Conservation (phyloP, 495 filamentous ascomycete genomes). For the Penicillium odoratum region DNA sequence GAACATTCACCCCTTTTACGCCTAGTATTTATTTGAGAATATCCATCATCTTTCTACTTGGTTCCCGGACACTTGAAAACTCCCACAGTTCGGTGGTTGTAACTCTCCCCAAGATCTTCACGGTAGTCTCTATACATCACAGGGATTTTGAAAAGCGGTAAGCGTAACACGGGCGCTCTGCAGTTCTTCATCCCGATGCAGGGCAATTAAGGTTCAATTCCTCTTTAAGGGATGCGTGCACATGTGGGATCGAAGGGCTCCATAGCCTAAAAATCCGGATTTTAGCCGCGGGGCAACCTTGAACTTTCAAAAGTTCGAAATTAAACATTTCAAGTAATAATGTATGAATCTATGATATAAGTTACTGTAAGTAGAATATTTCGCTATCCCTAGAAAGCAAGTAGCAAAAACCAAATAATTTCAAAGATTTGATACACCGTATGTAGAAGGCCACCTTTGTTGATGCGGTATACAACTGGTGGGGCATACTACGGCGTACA, state of each 20-base stretch:
- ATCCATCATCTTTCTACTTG: neutral
- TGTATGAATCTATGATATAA: neutral
- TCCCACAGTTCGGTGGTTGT: neutral
- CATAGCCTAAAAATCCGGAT: conserved; percentile 15
- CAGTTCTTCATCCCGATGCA: conserved; percentile 12
- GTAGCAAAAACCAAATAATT: neutral
- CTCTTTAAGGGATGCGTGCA: neutral
- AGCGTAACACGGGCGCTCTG: neutral
- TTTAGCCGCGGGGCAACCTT: neutral
- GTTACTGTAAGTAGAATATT: neutral
- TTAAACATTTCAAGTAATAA: neutral
- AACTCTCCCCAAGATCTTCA: neutral
- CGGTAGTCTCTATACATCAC: neutral
- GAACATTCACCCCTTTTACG: neutral
- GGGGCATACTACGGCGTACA: neutral
- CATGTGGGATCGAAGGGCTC: neutral
- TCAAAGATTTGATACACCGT: neutral
- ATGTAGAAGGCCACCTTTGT: neutral
- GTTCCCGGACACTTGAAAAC: neutral
- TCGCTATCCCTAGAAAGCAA: neutral
- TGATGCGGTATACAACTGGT: neutral
- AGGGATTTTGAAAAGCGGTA: neutral
- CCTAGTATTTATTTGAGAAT: neutral
- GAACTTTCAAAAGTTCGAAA: no score
- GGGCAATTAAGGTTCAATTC: neutral